Percentiles rank a stretch among this genome's conserved stretches.
Conservation (phyloP, 306 rosid genomes). For the Cicer cuneatum region DNA sequence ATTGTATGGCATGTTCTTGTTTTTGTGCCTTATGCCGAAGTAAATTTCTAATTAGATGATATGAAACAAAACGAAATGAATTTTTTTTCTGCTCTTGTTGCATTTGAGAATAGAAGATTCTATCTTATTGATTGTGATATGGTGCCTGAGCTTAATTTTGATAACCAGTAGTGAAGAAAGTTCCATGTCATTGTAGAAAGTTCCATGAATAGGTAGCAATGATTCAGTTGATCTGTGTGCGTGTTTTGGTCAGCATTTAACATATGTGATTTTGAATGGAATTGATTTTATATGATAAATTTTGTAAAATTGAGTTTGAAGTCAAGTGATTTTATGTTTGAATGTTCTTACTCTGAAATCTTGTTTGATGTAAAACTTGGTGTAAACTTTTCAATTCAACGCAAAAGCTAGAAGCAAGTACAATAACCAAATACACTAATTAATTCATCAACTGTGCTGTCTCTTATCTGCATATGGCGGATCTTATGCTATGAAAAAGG, state of each 20-base stretch:
- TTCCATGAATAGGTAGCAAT: neutral
- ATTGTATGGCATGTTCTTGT: neutral
- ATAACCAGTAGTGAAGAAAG: constrained; percentile 7
- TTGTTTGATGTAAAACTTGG: neutral
- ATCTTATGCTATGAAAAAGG: constrained; percentile 92
- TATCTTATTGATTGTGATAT: constrained; percentile 5
- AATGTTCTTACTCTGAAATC: neutral
- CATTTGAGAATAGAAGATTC: constrained; percentile 16
- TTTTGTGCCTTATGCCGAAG: neutral
- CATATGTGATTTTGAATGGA: neutral
- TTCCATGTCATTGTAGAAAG: neutral
- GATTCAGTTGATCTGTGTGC: constrained; percentile 5
- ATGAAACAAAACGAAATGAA: too few relatives aligned
- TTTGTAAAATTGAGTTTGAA: neutral
- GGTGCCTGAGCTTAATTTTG: constrained; percentile 14
- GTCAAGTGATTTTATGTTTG: constrained; percentile 9
- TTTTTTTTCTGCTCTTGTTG: constrained; percentile 4
- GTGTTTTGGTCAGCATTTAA: neutral
- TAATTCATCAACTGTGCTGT: constrained; percentile 6
- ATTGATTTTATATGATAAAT: neutral
- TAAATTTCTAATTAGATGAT: constrained; percentile 6
- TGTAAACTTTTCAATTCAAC: neutral
- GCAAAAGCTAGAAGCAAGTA: neutral
- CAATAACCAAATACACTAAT: neutral
- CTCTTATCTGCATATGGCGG: constrained; percentile 72